These are phyloP conservation scores for Lagerstroemia speciosa DNA, from an alignment of 345 rosid species.

Conservation along the genomic window DNA sequence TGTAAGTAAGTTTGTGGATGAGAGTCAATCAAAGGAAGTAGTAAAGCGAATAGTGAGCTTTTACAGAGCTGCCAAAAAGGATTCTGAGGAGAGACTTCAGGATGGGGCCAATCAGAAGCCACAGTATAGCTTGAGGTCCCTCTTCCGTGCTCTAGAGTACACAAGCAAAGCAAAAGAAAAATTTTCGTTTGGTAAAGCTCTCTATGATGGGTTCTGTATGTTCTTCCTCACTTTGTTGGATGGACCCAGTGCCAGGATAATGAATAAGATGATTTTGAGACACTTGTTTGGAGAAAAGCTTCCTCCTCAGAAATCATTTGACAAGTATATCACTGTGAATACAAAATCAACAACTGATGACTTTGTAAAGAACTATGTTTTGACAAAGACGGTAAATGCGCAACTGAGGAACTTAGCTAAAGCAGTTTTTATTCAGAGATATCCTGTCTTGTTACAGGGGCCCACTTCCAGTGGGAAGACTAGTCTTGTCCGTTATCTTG, in stretches of 20 bases:
- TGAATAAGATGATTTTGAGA: slow-evolving; percentile 44
- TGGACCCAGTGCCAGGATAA: slow-evolving; percentile 60
- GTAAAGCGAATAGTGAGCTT: slow-evolving; percentile 51
- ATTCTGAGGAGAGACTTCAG: slow-evolving; percentile 79
- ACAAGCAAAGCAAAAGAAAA: slow-evolving; percentile 50
- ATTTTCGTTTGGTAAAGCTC: slow-evolving; percentile 55
- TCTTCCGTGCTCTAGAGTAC: slow-evolving; percentile 81
- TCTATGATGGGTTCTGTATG: slow-evolving; percentile 85
- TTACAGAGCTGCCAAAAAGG: slow-evolving; percentile 68
- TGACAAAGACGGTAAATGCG: slow-evolving; percentile 61
- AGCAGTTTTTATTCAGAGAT: slow-evolving; percentile 69
- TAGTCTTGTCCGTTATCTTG: slow-evolving; percentile 95
- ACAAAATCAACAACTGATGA: slow-evolving; percentile 25
- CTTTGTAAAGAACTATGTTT: slow-evolving; percentile 48
- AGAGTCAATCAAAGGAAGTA: slow-evolving; percentile 36
- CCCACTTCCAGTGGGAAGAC: slow-evolving; percentile 98
- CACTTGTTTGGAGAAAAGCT: slow-evolving; percentile 38
- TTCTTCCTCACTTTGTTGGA: slow-evolving; percentile 86
- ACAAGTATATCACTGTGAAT: slow-evolving; percentile 33
- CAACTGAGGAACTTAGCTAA: slow-evolving; percentile 76
- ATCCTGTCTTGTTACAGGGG: slow-evolving; percentile 92
- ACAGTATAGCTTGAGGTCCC: slow-evolving; percentile 90
- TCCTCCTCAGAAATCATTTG: slow-evolving; percentile 33
- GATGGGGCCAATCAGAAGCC: slow-evolving; percentile 99
- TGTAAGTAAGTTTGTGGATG: slow-evolving; percentile 59